Base-by-base conservation (phyloP, 1,139 yeast genomes). In the Sugiyamaella xylanicola region DNA sequence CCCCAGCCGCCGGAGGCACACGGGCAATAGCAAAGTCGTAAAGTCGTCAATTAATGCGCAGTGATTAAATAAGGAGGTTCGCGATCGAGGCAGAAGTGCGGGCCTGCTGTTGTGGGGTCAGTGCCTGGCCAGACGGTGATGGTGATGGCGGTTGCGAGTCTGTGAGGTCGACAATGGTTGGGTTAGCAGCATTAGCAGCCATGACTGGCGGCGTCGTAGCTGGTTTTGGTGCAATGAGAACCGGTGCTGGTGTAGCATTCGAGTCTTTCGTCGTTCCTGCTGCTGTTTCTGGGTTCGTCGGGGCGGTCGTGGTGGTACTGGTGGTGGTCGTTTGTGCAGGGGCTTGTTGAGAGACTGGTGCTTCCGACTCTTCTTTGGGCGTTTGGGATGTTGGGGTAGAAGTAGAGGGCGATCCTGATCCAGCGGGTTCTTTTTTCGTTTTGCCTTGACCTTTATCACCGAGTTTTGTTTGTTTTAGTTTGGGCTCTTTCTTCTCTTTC, bases 401-500 rank as follows among this genome's bases (percentile, higher is more conserved):
- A n/a, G 52, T 36, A 2, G 27, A 44, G 8, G 46, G 29, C 9
- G 44, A 7, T 3, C 50, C 39, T 9, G 43, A 9, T 19, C 15
- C 35, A 49, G 41, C 45, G 51, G 21, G 29, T 13, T 22, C 54
- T 54, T 56, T 54, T 40, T 44, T 48, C 11, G 36, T 19, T 48
- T 48, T 42, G 37, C 48, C 22, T 19, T 29, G 20, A 7, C 40
- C 20, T 48, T 48, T 49, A 8, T 49, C 56, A 8, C 37, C 39
- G 16, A 53, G 36, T 20, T 48, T 48, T 29, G 41, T 41, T 16
- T 29, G 52, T 39, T 48, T 49, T 15, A 39, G 20, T 54, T 44
- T 49, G 35, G 40, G 27, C 21, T 56, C 58, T 17, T 49, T 48
- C 42, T 43, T 52, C 35, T 50, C 56, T 42, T 54, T 42, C 37